These are phyloP conservation scores for Termitomyces bulborhizus DNA, from an alignment of 768 basidiomycete species.

Conservation along the genomic window DNA sequence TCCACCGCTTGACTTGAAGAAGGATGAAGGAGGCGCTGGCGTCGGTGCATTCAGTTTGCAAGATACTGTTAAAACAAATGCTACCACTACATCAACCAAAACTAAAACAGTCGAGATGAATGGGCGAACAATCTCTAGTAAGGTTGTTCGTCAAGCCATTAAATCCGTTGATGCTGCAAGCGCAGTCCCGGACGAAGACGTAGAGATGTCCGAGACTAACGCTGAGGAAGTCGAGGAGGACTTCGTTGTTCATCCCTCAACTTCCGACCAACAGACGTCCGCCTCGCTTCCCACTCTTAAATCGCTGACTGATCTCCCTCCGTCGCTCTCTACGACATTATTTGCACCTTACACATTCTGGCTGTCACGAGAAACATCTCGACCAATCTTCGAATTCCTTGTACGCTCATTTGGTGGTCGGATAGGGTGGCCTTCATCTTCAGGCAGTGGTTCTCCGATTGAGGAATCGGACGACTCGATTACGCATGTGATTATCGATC, in stretches of 20 bases:
- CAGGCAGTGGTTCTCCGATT: slow-evolving; percentile 77
- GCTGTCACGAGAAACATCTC: slow-evolving; percentile 88
- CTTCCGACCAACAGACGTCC: slow-evolving; percentile 36
- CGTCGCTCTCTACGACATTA: slow-evolving; percentile 50
- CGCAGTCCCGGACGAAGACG: slow-evolving; percentile 26
- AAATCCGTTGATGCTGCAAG: slow-evolving; percentile 37
- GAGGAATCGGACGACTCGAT: slow-evolving; percentile 76
- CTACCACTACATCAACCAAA: slow-evolving; percentile 36
- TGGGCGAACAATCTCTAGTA: slow-evolving; percentile 39
- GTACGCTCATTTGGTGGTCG: slow-evolving; percentile 88
- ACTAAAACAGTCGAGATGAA: slow-evolving; percentile 42
- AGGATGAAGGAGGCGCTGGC: slow-evolving; percentile 82
- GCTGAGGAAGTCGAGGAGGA: slow-evolving; percentile 49
- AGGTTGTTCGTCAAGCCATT: slow-evolving; percentile 57
- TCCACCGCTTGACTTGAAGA: slow-evolving; percentile 78
- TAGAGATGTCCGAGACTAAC: slow-evolving; percentile 30
- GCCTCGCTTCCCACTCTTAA: slow-evolving; percentile 62
- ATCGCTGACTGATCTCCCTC: slow-evolving; percentile 54
- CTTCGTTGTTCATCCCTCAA: slow-evolving; percentile 58
- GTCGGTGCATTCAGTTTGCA: slow-evolving; percentile 83
- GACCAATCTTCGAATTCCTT: slow-evolving; percentile 90
- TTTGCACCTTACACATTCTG: slow-evolving; percentile 89
- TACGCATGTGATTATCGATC: slow-evolving; percentile 93
- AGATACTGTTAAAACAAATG: slow-evolving; percentile 26
- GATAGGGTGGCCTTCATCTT: slow-evolving; percentile 83